Base-by-base conservation (phyloP, 306 rosid species). In the Delonix regia region DNA sequence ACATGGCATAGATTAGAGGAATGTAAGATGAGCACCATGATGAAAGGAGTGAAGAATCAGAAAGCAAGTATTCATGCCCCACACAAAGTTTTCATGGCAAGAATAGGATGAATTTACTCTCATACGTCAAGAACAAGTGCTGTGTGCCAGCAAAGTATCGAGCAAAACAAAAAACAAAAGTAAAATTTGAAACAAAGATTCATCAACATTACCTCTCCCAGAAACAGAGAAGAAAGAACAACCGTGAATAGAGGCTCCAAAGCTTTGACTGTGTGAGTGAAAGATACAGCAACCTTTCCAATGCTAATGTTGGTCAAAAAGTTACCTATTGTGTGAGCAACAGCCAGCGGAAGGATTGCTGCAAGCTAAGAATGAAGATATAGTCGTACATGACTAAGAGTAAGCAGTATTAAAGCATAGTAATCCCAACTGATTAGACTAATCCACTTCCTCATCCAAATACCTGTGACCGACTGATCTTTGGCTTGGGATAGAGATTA, bases 161-260 rank as follows among this genome's bases (percentile, higher is more conserved):
- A 24, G 39, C 34, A 60, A 60, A 59, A 30, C 47, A 30, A 6
- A 60, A 60, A 59, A 30, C 47, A 30, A 6, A 34, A 56, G 12
- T 25, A 21, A 42, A 19, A 9, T 27, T 16, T 5, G 24, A 36
- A 38, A 57, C n/a, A 13, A 66, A 30, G 25, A 16, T 13, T 19
- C 9, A 34, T 70, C n/a, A 48, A 63, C 48, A 33, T 85, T 83
- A 90, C 97, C 97, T 89, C 91, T 8, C 86, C 88, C 8, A 92
- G 83, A 34, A 90, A 84, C 65, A 92, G 65, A 21, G 89, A 73
- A 47, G 96, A 80, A 82, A 92, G 88, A 51, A 87, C 56, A 73
- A 92, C 96, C 0, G 92, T 87, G 87, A 92, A 92, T 60, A 92
- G 83, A 41, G 97, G 97, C 78, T 92, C 97, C 92, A 90, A 80